Evolutionary conservation across 2,329 filamentous ascomycete species (phyloP).

Genomic region (Trichoderma simmonsii): DNA sequence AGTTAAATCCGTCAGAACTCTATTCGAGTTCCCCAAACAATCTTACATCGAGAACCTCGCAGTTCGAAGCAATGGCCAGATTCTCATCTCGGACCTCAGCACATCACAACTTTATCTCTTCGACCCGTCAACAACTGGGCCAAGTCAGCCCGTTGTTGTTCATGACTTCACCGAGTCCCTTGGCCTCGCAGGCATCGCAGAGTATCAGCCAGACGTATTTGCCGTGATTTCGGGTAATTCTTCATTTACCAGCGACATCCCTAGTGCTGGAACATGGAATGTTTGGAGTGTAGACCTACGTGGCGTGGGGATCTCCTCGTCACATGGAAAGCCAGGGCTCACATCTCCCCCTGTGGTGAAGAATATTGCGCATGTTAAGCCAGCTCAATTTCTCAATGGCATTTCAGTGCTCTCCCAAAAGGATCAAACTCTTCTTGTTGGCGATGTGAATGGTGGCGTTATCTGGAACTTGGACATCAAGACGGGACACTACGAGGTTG

Average conservation of each 20-base stretch:
- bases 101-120: slow-evolving; percentile 33
- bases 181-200: slow-evolving; percentile 36
- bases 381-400: slow-evolving; percentile 29
- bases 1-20: neutral
- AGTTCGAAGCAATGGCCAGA: slow-evolving; percentile 33
- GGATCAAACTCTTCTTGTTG: slow-evolving; percentile 23
- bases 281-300: slow-evolving; percentile 26
- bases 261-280: slow-evolving; percentile 21
- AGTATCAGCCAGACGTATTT: slow-evolving; percentile 32
- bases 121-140: slow-evolving; percentile 25
- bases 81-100: slow-evolving; percentile 34
- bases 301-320: slow-evolving; percentile 24
- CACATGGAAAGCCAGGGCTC: slow-evolving; percentile 1
- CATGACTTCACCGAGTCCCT: slow-evolving; percentile 28
- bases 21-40: slow-evolving; percentile 11
- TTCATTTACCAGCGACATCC: slow-evolving; percentile 21
- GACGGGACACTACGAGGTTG: slow-evolving; percentile 25
- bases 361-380: slow-evolving; percentile 22
- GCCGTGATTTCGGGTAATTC: slow-evolving; percentile 30
- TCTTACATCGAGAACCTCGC: slow-evolving; percentile 35
- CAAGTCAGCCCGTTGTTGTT: slow-evolving; percentile 26
- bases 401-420: slow-evolving; percentile 22
- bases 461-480: slow-evolving; percentile 26
- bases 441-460: slow-evolving; percentile 24
- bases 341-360: slow-evolving; percentile 20